Conservation (phyloP, 225 moss, liverwort and hornwort genomes). For the Neckera pumila region DNA sequence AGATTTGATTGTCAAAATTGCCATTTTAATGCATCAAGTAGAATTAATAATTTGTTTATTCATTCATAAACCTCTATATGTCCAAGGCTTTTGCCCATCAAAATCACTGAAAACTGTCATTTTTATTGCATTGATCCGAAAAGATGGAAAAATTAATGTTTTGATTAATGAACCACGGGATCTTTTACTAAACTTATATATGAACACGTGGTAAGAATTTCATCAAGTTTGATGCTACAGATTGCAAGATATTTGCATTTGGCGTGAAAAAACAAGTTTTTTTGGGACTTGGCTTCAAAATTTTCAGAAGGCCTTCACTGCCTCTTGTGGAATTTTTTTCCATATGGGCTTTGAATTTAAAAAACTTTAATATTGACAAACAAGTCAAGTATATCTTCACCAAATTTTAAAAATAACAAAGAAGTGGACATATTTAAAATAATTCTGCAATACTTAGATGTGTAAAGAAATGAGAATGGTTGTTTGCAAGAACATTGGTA, state of each 20-base stretch:
- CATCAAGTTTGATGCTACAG: rapidly evolving
- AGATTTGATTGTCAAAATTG: neutral
- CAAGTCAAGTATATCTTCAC: neutral
- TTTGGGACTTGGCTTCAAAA: rapidly evolving
- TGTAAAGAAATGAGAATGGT: neutral
- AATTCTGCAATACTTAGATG: neutral
- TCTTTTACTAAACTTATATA: neutral
- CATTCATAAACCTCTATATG: neutral
- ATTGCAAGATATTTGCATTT: neutral
- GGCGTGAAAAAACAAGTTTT: too few relatives aligned
- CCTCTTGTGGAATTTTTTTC: too few relatives aligned
- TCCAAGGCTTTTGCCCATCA: neutral
- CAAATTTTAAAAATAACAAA: neutral
- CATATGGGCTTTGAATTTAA: too few relatives aligned
- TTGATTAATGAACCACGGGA: rapidly evolving
- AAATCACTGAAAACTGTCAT: neutral
- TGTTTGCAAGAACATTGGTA: too few relatives aligned
- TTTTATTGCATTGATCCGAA: rapidly evolving
- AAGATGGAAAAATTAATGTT: neutral
- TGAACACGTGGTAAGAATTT: neutral
- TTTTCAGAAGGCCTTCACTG: rapidly evolving
- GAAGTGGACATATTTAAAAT: neutral
- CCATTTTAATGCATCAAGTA: neutral
- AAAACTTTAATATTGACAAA: neutral
- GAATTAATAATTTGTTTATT: neutral